Percentiles rank a stretch among this genome's conserved stretches.
phyloP scores from a whole-genome alignment of 192 early-diverging fungal genomes.

The Backusella tarrabulga region DNA sequence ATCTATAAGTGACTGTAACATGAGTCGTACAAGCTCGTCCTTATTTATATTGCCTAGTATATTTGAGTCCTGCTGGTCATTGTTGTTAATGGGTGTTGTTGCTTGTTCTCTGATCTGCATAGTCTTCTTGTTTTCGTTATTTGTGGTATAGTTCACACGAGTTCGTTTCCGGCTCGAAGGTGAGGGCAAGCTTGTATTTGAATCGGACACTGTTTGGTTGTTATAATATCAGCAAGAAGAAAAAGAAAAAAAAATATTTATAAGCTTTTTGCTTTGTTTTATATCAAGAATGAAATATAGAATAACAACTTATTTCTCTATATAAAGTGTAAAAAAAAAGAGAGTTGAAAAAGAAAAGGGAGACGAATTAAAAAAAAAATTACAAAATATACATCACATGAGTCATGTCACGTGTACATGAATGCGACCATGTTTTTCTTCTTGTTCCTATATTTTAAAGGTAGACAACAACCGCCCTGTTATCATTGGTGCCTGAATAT shows the following conservation, averaged over 20 bases:
- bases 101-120: background rate
- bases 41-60: constrained; percentile 25
- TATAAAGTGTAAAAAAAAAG: background rate
- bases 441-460: background rate
- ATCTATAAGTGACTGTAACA: constrained; percentile 83
- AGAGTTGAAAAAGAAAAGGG: background rate
- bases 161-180: constrained; percentile 3
- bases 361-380: background rate
- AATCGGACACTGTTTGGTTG: background rate
- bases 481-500: background rate
- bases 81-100: background rate
- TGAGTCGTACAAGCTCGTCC: constrained; percentile 83
- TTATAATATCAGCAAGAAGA: background rate
- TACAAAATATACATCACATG: background rate
- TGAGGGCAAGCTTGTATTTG: background rate
- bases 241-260: background rate
- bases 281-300: background rate
- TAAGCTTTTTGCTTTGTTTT: background rate
- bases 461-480: background rate
- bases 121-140: background rate
- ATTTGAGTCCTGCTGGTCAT: background rate
- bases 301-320: background rate
- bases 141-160: constrained; percentile 1
- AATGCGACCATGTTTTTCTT: background rate
- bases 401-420: background rate